Evolutionary conservation across 495 filamentous ascomycete genomes (phyloP), one percentile per base, ranked within the genome.

Genomic region (Penicillium samsonianum): DNA sequence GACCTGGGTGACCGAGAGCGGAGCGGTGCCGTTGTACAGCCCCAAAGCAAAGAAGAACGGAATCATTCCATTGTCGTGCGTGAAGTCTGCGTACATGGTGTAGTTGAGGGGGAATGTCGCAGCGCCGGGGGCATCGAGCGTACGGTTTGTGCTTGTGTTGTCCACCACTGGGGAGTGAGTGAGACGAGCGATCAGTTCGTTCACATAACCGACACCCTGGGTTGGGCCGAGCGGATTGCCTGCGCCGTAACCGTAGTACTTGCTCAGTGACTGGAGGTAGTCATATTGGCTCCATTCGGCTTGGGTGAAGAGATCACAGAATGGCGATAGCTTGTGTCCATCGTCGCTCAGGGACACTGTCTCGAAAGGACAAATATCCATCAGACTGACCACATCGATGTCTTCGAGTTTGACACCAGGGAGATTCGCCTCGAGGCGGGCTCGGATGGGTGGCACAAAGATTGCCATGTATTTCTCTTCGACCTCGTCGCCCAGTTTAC

Each of bases 331-430:
- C 0, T 62, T 43, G 54, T 59, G 60, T 23, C 59, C 63, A 23
- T 73, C 57, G 59, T 75, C 31, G 26, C 73, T 63, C 33, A 58
- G 14, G 72, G 88, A 83, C 7, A 95, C 83, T 0, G 89, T 91
- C 55, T 87, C 80, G 67, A 91, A 96, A 0, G 91, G 83, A 67
- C 91, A 96, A 37, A 96, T 73, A 64, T 95, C 91, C 89, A 96
- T 93, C 16, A 96, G 68, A 26, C 75, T 75, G 60, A 90, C 77
- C 7, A 84, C 80, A 11, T 91, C 82, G n/a, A 69, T 41, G 8
- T 69, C 58, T 1, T 80, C 77, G 23, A 96, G 70, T 20, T 83
- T 82, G 0, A 82, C 80, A 3, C 85, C 84, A 0, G 80, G 78
- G 1, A 96, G 76, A 40, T 83, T 73, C 11, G 63, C 46, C 61